Conservation (phyloP, 768 basidiomycete species). For the Agrocybe pediades region DNA sequence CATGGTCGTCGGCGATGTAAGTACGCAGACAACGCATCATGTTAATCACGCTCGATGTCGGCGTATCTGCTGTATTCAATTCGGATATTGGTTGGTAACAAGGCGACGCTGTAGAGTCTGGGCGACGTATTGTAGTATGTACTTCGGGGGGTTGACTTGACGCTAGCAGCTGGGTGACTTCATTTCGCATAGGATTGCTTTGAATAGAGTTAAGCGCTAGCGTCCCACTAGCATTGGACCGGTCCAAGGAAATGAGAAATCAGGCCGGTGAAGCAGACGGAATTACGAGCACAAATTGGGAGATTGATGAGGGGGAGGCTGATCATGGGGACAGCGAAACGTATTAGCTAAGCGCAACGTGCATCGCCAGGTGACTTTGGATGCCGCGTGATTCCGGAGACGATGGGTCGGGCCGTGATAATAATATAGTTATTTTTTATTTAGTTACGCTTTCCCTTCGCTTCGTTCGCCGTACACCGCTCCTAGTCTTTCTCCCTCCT, state of each 20-base stretch:
- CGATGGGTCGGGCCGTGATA: slow-evolving; percentile 8
- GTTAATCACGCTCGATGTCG: too few relatives aligned
- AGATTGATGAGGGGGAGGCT: not conserved
- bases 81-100: too few relatives aligned
- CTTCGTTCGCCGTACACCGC: slow-evolving; percentile 13
- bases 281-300: slow-evolving; percentile 1
- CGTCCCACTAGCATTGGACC: not conserved
- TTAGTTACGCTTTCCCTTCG: not conserved
- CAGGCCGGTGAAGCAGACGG: slow-evolving; percentile 5
- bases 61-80: too few relatives aligned
- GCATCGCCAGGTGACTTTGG: slow-evolving; percentile 5
- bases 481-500: slow-evolving; percentile 1
- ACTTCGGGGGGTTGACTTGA: too few relatives aligned
- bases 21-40: too few relatives aligned
- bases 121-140: not conserved
- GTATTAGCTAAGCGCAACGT: slow-evolving; percentile 13
- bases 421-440: slow-evolving; percentile 8
- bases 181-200: not conserved
- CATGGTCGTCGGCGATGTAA: not conserved
- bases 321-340: slow-evolving; percentile 8
- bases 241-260: not conserved
- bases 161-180: not conserved
- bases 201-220: not conserved
- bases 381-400: slow-evolving; percentile 10
- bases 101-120: too few relatives aligned